Evolutionary conservation across 257 asterid genomes (phyloP).

Genomic region (Solanum raphanifolium): DNA sequence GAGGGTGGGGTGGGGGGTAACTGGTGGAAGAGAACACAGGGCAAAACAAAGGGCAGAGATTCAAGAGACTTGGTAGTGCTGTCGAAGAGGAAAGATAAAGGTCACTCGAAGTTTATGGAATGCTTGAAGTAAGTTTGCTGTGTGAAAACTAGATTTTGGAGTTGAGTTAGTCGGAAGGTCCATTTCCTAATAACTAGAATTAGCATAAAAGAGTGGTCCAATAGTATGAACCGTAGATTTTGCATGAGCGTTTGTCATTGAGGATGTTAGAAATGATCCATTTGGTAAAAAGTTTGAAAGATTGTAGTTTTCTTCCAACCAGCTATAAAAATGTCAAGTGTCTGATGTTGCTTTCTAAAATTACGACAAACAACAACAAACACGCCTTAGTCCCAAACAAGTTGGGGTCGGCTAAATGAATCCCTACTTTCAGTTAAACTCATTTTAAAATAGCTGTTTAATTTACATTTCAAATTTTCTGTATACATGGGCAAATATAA

Average conservation of each 20-base stretch:
- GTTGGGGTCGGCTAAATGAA: not conserved
- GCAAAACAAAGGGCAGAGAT: not conserved
- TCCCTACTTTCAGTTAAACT: not conserved
- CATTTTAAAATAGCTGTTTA: not conserved
- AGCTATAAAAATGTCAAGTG: not conserved
- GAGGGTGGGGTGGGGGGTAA: not conserved
- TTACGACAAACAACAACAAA: not conserved
- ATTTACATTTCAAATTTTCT: not conserved
- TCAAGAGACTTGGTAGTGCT: not conserved
- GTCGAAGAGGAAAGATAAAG: not conserved
- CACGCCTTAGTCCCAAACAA: not conserved
- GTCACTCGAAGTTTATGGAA: not conserved
- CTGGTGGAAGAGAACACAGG: not conserved
- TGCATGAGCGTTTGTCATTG: not conserved
- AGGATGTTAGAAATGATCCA: not conserved
- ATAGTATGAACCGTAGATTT: not conserved
- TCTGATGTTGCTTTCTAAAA: not conserved
- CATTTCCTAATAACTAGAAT: not conserved
- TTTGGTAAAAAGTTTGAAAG: not conserved
- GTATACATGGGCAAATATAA: not conserved
- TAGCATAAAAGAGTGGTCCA: not conserved
- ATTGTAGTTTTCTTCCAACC: not conserved
- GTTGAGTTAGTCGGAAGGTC: not conserved
- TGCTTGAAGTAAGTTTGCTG: not conserved
- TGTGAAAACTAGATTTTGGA: not conserved